Base-by-base conservation (phyloP, 2,329 filamentous ascomycete genomes). In the Diplodia scrobiculata region DNA sequence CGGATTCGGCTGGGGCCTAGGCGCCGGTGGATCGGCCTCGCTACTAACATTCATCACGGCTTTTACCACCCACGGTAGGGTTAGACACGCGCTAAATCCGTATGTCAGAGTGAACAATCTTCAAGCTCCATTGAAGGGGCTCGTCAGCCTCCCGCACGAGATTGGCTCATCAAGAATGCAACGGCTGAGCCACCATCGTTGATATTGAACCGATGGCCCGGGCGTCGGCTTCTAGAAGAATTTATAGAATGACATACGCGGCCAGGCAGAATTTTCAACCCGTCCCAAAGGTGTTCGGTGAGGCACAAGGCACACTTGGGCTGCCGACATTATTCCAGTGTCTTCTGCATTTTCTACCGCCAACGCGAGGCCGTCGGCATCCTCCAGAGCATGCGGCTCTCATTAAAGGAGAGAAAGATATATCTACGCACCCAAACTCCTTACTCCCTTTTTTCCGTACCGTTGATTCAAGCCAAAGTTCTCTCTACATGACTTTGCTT, bases 371-470 rank as follows among this genome's bases (percentile, higher is more conserved):
- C 25, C 21, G 11, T 14, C 17, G 9, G 48, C 27, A 29, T 25
- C 11, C 29, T 2, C 19, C 53, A 58, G 34, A 13, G n/a, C 25
- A 29, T 50, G n/a, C 10, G 9, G 27, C 58, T 62, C 58, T 36
- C 13, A 48, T 36, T 62, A 32, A 32, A 29, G 34, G 34, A 36
- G 9, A 11, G 10, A 36, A 36, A 17, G 21, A 34, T 21, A 2
- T 25, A 17, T 50, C 27, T 25, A 50, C 41, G 25, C 13, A 7
- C 17, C 58, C 45, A 9, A 47, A 62, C 58, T 50, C 58, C 58
- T 21, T 50, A 62, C 58, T 62, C 58, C 58, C 29, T 25, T 50
- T 19, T n/a, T 32, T n/a, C 32, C 48, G 58, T 29, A 25, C 21
- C 34, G 32, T n/a, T 21, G 27, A 25, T 27, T 17, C 27, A 36